These are phyloP conservation scores for Basipetospora chlamydospora DNA, from an alignment of 2,329 filamentous ascomycete genomes.

Conservation along the genomic window DNA sequence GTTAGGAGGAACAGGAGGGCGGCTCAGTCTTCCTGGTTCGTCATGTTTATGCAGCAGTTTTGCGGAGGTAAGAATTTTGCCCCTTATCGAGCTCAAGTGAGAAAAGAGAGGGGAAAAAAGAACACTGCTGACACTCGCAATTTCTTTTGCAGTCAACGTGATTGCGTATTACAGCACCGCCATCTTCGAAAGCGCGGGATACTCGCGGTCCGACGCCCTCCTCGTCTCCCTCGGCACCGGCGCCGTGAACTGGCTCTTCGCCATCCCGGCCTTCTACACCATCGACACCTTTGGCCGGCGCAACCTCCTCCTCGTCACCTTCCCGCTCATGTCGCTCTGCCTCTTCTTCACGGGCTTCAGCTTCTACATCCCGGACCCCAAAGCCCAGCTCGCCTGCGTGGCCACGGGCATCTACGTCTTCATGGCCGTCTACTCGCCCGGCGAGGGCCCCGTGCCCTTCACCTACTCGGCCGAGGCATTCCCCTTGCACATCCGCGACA, in stretches of 20 bases:
- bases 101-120: no score
- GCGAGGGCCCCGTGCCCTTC: slow-evolving; percentile 43
- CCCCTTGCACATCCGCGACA: slow-evolving; percentile 38
- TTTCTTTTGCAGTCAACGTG: slow-evolving; percentile 27
- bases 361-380: slow-evolving; percentile 24
- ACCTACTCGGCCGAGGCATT: slow-evolving; percentile 47
- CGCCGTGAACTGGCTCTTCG: slow-evolving; percentile 42
- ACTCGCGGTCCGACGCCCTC: slow-evolving; percentile 25
- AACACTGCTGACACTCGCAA: no score
- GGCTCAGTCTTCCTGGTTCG: slow-evolving; percentile 21
- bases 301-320: slow-evolving; percentile 40
- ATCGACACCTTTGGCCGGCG: slow-evolving; percentile 44
- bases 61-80: slow-evolving; percentile 11
- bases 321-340: slow-evolving; percentile 41
- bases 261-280: slow-evolving; percentile 41
- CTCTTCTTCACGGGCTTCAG: slow-evolving; percentile 37
- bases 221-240: slow-evolving; percentile 42
- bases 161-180: slow-evolving; percentile 41
- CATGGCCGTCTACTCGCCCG: slow-evolving; percentile 28
- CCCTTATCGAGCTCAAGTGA: slow-evolving; percentile 12
- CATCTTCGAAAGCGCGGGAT: slow-evolving; percentile 24
- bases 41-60: slow-evolving; percentile 32
- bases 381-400: slow-evolving; percentile 17
- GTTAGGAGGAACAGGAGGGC: slow-evolving; percentile 21
- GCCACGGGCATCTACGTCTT: slow-evolving; percentile 24